Conservation (phyloP, 2,329 filamentous ascomycete species). For the Fonsecaea monophora region DNA sequence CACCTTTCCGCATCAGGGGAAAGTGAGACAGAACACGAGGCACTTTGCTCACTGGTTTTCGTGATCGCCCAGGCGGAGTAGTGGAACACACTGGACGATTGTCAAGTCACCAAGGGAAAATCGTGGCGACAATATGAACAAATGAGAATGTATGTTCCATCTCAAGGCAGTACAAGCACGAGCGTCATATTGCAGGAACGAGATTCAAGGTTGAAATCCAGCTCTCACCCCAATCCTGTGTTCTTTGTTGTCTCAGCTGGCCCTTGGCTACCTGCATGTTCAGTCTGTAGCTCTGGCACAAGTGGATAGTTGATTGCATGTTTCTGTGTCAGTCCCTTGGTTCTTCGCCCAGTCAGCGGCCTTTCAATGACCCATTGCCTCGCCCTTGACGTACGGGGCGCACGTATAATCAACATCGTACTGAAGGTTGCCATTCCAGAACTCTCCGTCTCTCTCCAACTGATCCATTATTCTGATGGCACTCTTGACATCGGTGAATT, state of each 20-base stretch:
- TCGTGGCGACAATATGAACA: not conserved
- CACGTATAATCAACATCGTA: conserved; percentile 30
- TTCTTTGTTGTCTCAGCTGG: not conserved
- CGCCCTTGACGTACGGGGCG: conserved; percentile 10
- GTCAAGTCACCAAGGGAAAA: too few relatives aligned
- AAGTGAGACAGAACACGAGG: not conserved
- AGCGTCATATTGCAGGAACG: not conserved
- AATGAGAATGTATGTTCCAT: not conserved
- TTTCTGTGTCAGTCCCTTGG: not conserved
- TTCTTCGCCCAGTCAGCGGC: not conserved
- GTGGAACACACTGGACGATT: not conserved
- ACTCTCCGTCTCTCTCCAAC: conserved; percentile 16
- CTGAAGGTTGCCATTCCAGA: conserved; percentile 15
- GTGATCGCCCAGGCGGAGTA: too few relatives aligned
- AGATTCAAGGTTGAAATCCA: not conserved
- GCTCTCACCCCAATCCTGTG: not conserved
- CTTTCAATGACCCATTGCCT: conserved; percentile 13
- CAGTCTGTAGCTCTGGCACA: not conserved
- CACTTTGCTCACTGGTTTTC: not conserved
- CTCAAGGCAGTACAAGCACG: not conserved
- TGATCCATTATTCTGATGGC: conserved; percentile 29
- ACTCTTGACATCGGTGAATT: conserved; percentile 37
- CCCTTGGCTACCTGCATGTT: not conserved
- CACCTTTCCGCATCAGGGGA: not conserved
- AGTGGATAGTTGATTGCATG: not conserved